Conservation (phyloP, 495 filamentous ascomycete genomes). For the Podospora pseudoanserina region DNA sequence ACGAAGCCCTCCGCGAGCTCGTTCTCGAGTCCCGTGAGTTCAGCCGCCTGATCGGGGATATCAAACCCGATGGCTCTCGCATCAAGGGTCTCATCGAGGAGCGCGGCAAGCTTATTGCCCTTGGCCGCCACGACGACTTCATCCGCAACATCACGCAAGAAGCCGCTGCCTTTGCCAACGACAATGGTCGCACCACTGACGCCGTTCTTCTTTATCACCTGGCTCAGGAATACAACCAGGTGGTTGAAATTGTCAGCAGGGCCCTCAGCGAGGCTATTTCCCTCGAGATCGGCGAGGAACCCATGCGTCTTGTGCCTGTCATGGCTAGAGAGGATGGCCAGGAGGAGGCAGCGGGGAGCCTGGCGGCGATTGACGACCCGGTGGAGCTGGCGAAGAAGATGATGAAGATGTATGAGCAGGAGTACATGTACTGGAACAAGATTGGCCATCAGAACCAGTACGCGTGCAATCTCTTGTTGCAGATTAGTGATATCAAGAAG, state of each 20-base stretch:
- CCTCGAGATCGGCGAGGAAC: constrained; percentile 73
- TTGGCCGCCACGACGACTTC: constrained; percentile 76
- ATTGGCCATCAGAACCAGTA: constrained; percentile 65
- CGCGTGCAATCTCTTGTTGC: constrained; percentile 66
- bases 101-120: constrained; percentile 76
- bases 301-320: constrained; percentile 70
- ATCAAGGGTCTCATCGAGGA: constrained; percentile 85
- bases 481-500: constrained; percentile 72
- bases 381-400: constrained; percentile 73
- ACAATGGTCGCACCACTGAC: constrained; percentile 87
- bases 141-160: constrained; percentile 81
- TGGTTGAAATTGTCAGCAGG: constrained; percentile 81
- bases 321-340: constrained; percentile 55
- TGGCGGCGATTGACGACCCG: constrained; percentile 85
- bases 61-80: constrained; percentile 73
- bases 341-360: constrained; percentile 44
- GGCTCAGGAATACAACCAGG: constrained; percentile 88
- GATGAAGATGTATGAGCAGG: constrained; percentile 71
- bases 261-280: constrained; percentile 84
- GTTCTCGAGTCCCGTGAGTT: constrained; percentile 93
- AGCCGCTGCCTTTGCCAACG: constrained; percentile 86
- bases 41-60: constrained; percentile 87
- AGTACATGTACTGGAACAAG: constrained; percentile 66
- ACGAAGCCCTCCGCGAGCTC: constrained; percentile 91
- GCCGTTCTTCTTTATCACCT: constrained; percentile 92